These are phyloP conservation scores for Alternaria rosae DNA, from an alignment of 2,329 filamentous ascomycete genomes.

Conservation along the genomic window DNA sequence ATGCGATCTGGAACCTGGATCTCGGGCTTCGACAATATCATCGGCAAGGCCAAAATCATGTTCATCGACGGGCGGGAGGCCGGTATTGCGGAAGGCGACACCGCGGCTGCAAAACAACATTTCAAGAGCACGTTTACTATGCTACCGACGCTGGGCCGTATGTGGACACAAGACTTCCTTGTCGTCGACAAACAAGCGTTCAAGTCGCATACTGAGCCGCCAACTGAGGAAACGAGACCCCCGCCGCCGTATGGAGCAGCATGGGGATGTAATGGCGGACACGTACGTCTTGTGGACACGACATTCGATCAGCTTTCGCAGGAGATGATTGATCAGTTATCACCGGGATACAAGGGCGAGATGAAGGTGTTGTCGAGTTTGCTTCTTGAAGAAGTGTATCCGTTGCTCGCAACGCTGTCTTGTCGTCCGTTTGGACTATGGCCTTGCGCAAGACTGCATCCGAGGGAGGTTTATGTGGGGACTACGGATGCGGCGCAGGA, in stretches of 20 bases:
- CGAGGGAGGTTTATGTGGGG: conserved; percentile 23
- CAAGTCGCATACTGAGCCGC: conserved; percentile 11
- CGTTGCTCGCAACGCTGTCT: conserved; percentile 6
- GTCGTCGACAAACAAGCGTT: conserved; percentile 20
- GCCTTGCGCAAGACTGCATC: conserved; percentile 22
- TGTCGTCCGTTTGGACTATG: conserved; percentile 15
- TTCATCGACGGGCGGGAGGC: conserved; percentile 21
- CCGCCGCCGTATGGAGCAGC: neutral
- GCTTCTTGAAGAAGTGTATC: neutral
- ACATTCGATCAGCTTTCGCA: neutral
- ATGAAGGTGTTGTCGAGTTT: neutral
- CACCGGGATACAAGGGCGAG: neutral
- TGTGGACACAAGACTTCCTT: conserved; percentile 25
- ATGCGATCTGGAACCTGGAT: conserved; percentile 15
- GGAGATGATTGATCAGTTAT: neutral
- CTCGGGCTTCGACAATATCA: conserved; percentile 1
- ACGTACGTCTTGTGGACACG: neutral
- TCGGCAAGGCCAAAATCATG: conserved; percentile 9
- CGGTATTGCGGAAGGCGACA: conserved; percentile 27
- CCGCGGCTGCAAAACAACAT: conserved; percentile 23
- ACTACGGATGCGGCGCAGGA: conserved; percentile 18
- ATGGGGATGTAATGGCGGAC: neutral
- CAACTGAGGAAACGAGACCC: neutral
- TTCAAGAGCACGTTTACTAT: conserved; percentile 13
- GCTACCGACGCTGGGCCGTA: conserved; percentile 13